Percentiles rank a stretch among this genome's conserved stretches.
phyloP scores from a whole-genome alignment of 345 rosid genomes.

The Crucihimalaya himalaica region DNA sequence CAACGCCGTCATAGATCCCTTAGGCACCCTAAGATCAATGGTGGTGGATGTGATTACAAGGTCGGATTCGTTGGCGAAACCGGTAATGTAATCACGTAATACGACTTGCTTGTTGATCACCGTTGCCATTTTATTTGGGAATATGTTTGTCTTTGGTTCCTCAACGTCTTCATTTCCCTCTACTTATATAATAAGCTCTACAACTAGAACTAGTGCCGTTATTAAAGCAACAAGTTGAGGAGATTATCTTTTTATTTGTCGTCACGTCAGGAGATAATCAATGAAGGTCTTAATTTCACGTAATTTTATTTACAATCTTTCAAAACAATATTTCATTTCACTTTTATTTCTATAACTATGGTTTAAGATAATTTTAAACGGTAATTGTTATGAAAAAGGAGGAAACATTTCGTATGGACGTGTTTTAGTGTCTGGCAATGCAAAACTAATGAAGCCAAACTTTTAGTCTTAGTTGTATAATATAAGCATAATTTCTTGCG shows the following conservation, averaged over 20 bases:
- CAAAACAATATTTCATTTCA: too few relatives aligned
- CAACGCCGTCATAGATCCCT: slow-evolving; percentile 40
- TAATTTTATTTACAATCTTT: too few relatives aligned
- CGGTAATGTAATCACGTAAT: slow-evolving; percentile 44
- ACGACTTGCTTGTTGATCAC: slow-evolving; percentile 57
- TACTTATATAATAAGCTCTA: background rate
- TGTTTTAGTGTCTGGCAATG: background rate
- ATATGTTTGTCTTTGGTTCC: slow-evolving; percentile 1
- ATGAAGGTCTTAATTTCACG: too few relatives aligned
- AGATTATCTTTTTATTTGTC: slow-evolving; percentile 3
- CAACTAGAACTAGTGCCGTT: background rate
- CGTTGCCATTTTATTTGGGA: slow-evolving; percentile 3
- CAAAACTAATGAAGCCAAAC: slow-evolving; percentile 10
- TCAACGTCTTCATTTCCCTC: background rate
- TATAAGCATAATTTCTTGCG: slow-evolving; percentile 16
- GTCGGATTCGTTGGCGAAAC: slow-evolving; percentile 54
- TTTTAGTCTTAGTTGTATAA: background rate
- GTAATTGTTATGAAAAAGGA: too few relatives aligned
- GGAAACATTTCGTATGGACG: too few relatives aligned
- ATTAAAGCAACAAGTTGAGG: slow-evolving; percentile 7
- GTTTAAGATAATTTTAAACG: too few relatives aligned
- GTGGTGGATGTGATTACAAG: slow-evolving; percentile 40
- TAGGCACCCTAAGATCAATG: slow-evolving; percentile 36
- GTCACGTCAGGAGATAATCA: background rate
- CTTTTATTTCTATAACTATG: too few relatives aligned